These are phyloP conservation scores for Heterobasidion annosum DNA, from an alignment of 1,284 basidiomycete genomes.

Conservation along the genomic window DNA sequence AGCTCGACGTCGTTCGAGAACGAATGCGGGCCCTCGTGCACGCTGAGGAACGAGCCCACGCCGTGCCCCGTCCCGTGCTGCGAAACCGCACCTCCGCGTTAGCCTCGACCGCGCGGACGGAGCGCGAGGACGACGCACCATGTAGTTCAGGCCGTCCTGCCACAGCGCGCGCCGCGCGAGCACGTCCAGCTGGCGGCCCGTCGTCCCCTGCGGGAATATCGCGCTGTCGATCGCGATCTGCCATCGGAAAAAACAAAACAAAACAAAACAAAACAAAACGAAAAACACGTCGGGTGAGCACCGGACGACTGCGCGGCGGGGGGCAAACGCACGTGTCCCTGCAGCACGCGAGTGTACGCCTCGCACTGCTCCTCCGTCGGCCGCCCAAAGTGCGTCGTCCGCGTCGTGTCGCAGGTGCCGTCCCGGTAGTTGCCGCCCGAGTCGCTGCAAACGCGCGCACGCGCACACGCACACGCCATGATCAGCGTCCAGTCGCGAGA, in stretches of 20 bases:
- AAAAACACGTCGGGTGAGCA: background rate
- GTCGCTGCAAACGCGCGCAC: slow-evolving; percentile 28
- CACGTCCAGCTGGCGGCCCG: slow-evolving; percentile 74
- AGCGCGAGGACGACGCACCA: slow-evolving; percentile 30
- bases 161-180: slow-evolving; percentile 81
- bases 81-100: background rate
- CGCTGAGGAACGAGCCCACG: slow-evolving; percentile 73
- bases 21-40: slow-evolving; percentile 70
- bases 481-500: background rate
- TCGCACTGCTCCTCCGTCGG: slow-evolving; percentile 78
- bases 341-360: slow-evolving; percentile 90
- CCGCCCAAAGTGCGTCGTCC: slow-evolving; percentile 84
- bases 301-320: background rate
- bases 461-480: background rate
- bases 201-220: slow-evolving; percentile 84
- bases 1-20: slow-evolving; percentile 63
- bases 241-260: slow-evolving; percentile 1
- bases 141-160: slow-evolving; percentile 83
- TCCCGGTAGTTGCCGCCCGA: slow-evolving; percentile 87
- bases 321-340: slow-evolving; percentile 74
- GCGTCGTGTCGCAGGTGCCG: slow-evolving; percentile 90
- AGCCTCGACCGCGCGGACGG: background rate
- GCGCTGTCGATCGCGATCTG: slow-evolving; percentile 88
- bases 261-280: slow-evolving; percentile 4
- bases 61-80: slow-evolving; percentile 84